These are phyloP conservation scores for Linaria vulgaris DNA, from an alignment of 257 asterid species.

Conservation along the genomic window DNA sequence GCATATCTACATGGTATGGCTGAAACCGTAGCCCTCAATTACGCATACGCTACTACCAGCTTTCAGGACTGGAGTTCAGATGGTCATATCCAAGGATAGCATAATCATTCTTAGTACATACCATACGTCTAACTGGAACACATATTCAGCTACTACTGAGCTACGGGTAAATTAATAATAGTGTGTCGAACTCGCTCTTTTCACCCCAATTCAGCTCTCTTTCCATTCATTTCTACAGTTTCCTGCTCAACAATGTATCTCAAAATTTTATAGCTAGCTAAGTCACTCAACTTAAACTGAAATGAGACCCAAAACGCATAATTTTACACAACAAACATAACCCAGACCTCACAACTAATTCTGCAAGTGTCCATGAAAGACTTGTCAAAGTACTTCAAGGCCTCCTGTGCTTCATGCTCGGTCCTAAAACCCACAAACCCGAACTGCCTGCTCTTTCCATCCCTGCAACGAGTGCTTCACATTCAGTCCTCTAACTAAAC, in stretches of 20 bases:
- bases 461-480: slow-evolving; percentile 48
- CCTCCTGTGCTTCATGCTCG: slow-evolving; percentile 68
- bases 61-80: too few relatives aligned
- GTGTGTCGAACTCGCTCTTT: too few relatives aligned
- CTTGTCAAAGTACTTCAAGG: slow-evolving; percentile 61
- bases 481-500: not conserved
- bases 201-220: too few relatives aligned
- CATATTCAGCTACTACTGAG: too few relatives aligned
- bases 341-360: slow-evolving; percentile 75
- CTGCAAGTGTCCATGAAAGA: slow-evolving; percentile 71
- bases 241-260: not conserved
- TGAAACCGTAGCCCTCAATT: not conserved
- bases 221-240: too few relatives aligned
- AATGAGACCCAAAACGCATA: slow-evolving; percentile 1
- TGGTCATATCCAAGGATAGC: too few relatives aligned
- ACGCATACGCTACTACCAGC: too few relatives aligned
- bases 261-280: not conserved
- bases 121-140: too few relatives aligned
- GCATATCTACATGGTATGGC: not conserved
- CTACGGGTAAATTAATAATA: too few relatives aligned
- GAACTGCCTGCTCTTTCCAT: slow-evolving; percentile 86
- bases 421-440: slow-evolving; percentile 84
- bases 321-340: slow-evolving; percentile 6
- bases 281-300: not conserved
- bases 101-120: too few relatives aligned